Conservation (phyloP, 2,329 filamentous ascomycete genomes). For the Escovopsis sp. region DNA sequence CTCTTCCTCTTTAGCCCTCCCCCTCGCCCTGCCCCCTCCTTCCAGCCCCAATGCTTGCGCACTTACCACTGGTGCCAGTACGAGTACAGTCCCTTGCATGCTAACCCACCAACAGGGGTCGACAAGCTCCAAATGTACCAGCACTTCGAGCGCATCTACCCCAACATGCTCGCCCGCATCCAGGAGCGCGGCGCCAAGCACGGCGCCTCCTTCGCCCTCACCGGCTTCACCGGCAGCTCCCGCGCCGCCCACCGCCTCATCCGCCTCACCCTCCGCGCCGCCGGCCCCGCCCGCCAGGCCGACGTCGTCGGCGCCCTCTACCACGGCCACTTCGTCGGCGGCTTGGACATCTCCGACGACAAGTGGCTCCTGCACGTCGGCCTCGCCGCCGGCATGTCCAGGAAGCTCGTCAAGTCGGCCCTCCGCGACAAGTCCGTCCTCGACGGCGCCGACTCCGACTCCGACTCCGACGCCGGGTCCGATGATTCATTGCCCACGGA, state of each 20-base stretch:
- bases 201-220: slow-evolving; percentile 25
- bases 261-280: slow-evolving; percentile 21
- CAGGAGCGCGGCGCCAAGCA: slow-evolving; percentile 16
- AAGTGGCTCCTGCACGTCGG: slow-evolving; percentile 23
- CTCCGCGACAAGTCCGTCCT: slow-evolving; percentile 8
- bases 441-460: background rate
- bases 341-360: slow-evolving; percentile 25
- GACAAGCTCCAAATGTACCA: slow-evolving; percentile 23
- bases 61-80: too few relatives aligned
- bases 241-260: slow-evolving; percentile 32
- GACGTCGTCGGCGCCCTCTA: slow-evolving; percentile 27
- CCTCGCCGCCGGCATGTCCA: slow-evolving; percentile 15
- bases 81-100: too few relatives aligned
- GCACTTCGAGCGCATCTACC: slow-evolving; percentile 11
- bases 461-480: background rate
- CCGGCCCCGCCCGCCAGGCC: slow-evolving; percentile 19
- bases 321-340: slow-evolving; percentile 25
- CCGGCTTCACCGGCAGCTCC: slow-evolving; percentile 28
- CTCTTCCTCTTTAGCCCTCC: background rate
- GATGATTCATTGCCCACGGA: too few relatives aligned
- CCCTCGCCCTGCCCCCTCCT: too few relatives aligned
- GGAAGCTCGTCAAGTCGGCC: slow-evolving; percentile 12
- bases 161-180: slow-evolving; percentile 17
- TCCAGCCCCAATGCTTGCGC: too few relatives aligned
- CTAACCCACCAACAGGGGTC: slow-evolving; percentile 10